Evolutionary conservation across 305 asterid genomes (phyloP), one percentile per base, ranked within the genome.

Genomic region (Solanum hybrid): DNA sequence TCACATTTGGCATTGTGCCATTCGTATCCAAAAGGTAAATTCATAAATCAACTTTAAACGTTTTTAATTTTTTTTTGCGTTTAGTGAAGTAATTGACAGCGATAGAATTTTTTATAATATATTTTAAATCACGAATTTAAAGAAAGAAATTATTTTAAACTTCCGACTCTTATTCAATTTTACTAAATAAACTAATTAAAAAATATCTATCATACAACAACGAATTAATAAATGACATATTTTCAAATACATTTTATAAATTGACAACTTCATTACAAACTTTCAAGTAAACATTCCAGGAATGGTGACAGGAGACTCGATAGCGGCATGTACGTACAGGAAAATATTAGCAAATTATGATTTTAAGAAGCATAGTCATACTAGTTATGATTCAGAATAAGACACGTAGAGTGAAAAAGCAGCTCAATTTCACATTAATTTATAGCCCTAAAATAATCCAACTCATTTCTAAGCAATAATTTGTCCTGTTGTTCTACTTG

Each of bases 1-100:
- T 94, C 56, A 91, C 92, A 0, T 94, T 93, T 69, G 98, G 98
- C 4, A 93, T 94, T 10, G 98, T 95, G 24, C 98, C 96, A 40
- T 95, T 94, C 26, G 95, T 95, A 78, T 95, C 98, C 26, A 91
- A 91, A 40, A 93, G 97, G 96, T 95, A 92, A 10, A 69, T 35
- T 15, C 17, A 9, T 34, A 76, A 32, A 15, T 22, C 27, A 8
- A 64, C 72, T 64, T 64, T 64, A 64, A 64, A 4, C 13, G n/a
- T 9, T 22, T 4, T 4, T 32, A 15, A 42, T 17, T 0, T 8
- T 3, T 7, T 64, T 64, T 64, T 4, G 1, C 27, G 6, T 17
- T 17, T 6, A 56, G 10, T 56, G 24, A 56, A 56, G 69, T 64
- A 60, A 60, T n/a, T 66, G 29, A 66, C 73, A 9, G 73, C 7